These are phyloP conservation scores for Aphanomyces invadans DNA, from an alignment of 352 stramenopile species.

Conservation along the genomic window DNA sequence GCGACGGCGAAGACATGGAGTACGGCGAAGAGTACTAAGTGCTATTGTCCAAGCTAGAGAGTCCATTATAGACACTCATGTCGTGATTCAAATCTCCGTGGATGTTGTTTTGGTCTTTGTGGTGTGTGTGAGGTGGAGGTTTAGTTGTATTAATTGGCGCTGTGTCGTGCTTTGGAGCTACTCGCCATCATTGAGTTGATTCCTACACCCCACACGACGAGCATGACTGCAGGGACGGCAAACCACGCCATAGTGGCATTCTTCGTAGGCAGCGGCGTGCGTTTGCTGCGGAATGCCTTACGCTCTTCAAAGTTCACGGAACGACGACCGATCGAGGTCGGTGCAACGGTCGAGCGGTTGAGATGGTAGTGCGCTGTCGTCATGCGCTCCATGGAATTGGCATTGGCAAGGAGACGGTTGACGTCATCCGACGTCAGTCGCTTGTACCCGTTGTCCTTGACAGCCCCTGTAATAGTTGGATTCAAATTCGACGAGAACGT, in stretches of 20 bases:
- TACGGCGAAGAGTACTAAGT: constrained; percentile 84
- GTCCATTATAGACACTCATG: too few relatives aligned
- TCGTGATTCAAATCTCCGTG: too few relatives aligned
- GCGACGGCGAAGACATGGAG: constrained; percentile 84
- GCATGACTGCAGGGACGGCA: constrained; percentile 44
- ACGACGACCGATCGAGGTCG: constrained; percentile 47
- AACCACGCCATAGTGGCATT: constrained; percentile 51
- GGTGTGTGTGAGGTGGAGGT: neutral
- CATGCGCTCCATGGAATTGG: constrained; percentile 71
- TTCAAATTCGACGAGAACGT: constrained; percentile 18
- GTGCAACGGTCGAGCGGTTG: constrained; percentile 44
- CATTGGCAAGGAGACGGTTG: constrained; percentile 58
- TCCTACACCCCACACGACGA: constrained; percentile 56
- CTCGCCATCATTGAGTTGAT: constrained; percentile 33
- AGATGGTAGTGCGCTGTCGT: constrained; percentile 66
- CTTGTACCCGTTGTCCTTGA: constrained; percentile 43
- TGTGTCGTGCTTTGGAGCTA: neutral
- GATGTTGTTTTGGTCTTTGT: too few relatives aligned
- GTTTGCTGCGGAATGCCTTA: constrained; percentile 45
- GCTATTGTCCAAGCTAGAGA: too few relatives aligned
- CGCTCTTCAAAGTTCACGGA: constrained; percentile 53
- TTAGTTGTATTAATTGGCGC: neutral
- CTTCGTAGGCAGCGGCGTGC: constrained; percentile 53
- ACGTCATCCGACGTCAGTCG: constrained; percentile 63
- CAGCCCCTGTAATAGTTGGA: constrained; percentile 31